phyloP scores from a whole-genome alignment of 345 rosid genomes.

The Hibiscus syriacus region DNA sequence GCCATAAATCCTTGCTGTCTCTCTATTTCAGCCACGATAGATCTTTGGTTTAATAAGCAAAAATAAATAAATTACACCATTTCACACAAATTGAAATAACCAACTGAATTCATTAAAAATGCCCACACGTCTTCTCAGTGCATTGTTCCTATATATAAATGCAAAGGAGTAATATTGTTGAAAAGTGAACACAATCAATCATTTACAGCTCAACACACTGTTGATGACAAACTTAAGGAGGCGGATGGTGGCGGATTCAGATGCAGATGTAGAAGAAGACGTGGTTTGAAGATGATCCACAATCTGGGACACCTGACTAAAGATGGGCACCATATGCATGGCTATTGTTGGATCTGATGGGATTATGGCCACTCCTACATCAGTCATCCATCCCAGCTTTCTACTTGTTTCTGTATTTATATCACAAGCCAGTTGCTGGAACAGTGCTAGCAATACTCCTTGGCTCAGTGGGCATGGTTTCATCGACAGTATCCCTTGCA shows the following conservation, averaged over 20 bases:
- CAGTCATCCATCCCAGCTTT: slow-evolving; percentile 67
- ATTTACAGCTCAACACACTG: slow-evolving; percentile 45
- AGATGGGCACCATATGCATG: slow-evolving; percentile 49
- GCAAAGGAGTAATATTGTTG: slow-evolving; percentile 9
- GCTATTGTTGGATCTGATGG: slow-evolving; percentile 52
- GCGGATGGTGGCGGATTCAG: slow-evolving; percentile 41
- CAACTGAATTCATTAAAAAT: slow-evolving; percentile 6
- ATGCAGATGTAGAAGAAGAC: slow-evolving; percentile 27
- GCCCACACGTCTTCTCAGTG: not conserved
- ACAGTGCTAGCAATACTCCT: slow-evolving; percentile 64
- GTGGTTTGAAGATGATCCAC: slow-evolving; percentile 41
- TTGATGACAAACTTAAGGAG: slow-evolving; percentile 53
- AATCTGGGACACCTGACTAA: slow-evolving; percentile 60
- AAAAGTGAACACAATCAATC: slow-evolving; percentile 34
- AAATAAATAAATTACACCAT: slow-evolving; percentile 5
- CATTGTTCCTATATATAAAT: slow-evolving; percentile 13
- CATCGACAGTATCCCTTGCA: slow-evolving; percentile 35
- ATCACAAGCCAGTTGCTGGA: slow-evolving; percentile 73
- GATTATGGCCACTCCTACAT: slow-evolving; percentile 49
- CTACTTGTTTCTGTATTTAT: slow-evolving; percentile 41
- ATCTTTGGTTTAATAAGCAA: no score
- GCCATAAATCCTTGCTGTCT: no score
- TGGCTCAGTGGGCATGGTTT: slow-evolving; percentile 53
- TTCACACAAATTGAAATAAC: slow-evolving; percentile 18
- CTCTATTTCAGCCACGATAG: no score